phyloP scores from a whole-genome alignment of 495 filamentous ascomycete genomes.

The Neurospora pannonica region DNA sequence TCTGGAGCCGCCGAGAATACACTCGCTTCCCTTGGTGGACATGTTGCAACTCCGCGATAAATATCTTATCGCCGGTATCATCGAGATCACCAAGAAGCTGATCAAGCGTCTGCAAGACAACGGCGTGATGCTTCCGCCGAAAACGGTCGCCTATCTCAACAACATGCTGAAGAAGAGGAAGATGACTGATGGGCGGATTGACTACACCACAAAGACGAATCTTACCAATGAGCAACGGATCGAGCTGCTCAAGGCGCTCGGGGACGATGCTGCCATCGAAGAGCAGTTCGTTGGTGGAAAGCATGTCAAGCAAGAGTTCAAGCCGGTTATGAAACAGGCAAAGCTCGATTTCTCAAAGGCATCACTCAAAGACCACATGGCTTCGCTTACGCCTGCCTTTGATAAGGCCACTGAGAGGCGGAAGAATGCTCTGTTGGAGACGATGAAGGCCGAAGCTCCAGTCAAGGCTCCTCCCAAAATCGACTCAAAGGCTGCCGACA shows the following conservation, averaged over 20 bases:
- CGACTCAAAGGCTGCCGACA: conserved; percentile 22
- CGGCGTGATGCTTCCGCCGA: conserved; percentile 54
- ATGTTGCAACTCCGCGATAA: conserved; percentile 79
- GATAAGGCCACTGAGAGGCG: conserved; percentile 32
- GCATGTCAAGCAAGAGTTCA: conserved; percentile 42
- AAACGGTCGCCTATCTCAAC: conserved; percentile 53
- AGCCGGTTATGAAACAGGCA: conserved; percentile 47
- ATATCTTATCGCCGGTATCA: conserved; percentile 67
- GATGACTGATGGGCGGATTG: conserved; percentile 18
- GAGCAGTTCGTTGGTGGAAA: conserved; percentile 34
- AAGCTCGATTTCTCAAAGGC: conserved; percentile 51
- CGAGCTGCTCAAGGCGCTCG: conserved; percentile 68
- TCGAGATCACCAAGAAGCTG: conserved; percentile 55
- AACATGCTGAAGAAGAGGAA: conserved; percentile 32
- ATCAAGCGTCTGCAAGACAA: conserved; percentile 62
- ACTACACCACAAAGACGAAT: conserved; percentile 57
- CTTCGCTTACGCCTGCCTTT: conserved; percentile 24
- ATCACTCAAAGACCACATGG: conserved; percentile 32
- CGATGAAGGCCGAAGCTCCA: conserved; percentile 1
- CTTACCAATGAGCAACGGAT: conserved; percentile 69
- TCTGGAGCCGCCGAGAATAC: conserved; percentile 49
- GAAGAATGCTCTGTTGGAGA: conserved; percentile 16
- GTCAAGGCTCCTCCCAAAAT: conserved; percentile 19
- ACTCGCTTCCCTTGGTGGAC: conserved; percentile 61
- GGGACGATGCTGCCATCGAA: conserved; percentile 55